Evolutionary conservation across 345 rosid species (phyloP), one percentile per base, ranked within the genome.

Genomic region (Rhodamnia rubescens): DNA sequence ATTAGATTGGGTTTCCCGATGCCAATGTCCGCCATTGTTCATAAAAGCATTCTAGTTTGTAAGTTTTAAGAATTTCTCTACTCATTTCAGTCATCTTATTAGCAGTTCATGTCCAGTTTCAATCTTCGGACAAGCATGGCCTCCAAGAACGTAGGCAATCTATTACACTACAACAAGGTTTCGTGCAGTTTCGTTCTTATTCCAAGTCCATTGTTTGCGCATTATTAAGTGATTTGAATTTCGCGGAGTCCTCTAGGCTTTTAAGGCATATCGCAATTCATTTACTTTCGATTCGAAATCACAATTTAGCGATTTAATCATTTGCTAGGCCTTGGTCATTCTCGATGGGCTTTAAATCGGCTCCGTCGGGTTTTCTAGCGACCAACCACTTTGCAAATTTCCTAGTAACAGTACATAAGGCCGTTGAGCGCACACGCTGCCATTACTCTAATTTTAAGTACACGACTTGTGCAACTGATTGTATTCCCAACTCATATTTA

Each of bases 21-120:
- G 14, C 36, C 20, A n/a, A n/a, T 59, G 12, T 59, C 36, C 8
- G n/a, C 36, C 36, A 0, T n/a, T 0, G 74, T 59, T 59, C 36
- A 6, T n/a, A n/a, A 59, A 59, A 26, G 64, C 61, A 57, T 57
- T 12, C 27, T n/a, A 12, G 69, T n/a, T 12, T n/a, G 69, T 11
- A 5, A n/a, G 29, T 58, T 58, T 27, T 58, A 13, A 11, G 3
- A n/a, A 59, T 59, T 61, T 61, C 74, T 27, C 40, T 27, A 14
- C 16, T 61, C 74, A 15, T 61, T 61, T 10, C 40, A 7, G 74
- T 61, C 40, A 61, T 61, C 74, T 27, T 4, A 29, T 15, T 1
- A 18, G 74, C 42, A 61, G 74, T 61, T 61, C 74, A 61, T 61
- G 40, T 61, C 74, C 74, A 29, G 40, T 61, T 61, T 2, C 40